Evolutionary conservation across 2,329 filamentous ascomycete genomes (phyloP).

Genomic region (Leptosphaerulina australis): DNA sequence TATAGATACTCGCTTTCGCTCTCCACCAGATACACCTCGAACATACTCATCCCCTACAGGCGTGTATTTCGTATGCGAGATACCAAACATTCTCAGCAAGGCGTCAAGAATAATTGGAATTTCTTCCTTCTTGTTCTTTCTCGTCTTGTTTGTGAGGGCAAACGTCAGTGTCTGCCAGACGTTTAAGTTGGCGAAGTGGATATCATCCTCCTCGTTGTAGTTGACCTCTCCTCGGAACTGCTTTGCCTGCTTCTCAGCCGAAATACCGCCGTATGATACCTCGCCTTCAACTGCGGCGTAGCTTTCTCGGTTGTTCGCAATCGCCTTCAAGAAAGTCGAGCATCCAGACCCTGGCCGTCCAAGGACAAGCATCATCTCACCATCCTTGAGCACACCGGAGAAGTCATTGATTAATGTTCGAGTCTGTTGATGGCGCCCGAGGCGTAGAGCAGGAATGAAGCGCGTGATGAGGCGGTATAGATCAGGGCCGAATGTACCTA

Average conservation of each 20-base stretch:
- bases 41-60: slow-evolving; percentile 75
- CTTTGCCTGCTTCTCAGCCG: slow-evolving; percentile 70
- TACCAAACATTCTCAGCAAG: slow-evolving; percentile 78
- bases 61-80: slow-evolving; percentile 75
- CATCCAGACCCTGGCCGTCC: slow-evolving; percentile 77
- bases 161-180: slow-evolving; percentile 81
- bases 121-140: slow-evolving; percentile 66
- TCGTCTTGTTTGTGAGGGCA: slow-evolving; percentile 75
- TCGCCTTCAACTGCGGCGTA: slow-evolving; percentile 72
- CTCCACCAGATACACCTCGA: slow-evolving; percentile 78
- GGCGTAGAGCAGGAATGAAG: slow-evolving; percentile 59
- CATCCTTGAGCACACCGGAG: slow-evolving; percentile 68
- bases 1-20: slow-evolving; percentile 76
- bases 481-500: slow-evolving; percentile 82
- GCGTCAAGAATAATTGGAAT: slow-evolving; percentile 73
- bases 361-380: slow-evolving; percentile 75
- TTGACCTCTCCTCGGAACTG: slow-evolving; percentile 76
- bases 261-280: slow-evolving; percentile 73
- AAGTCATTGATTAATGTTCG: slow-evolving; percentile 69
- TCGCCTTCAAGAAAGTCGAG: slow-evolving; percentile 76
- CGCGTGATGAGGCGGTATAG: slow-evolving; percentile 68
- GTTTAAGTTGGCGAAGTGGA: slow-evolving; percentile 74
- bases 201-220: slow-evolving; percentile 79
- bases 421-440: slow-evolving; percentile 57
- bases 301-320: slow-evolving; percentile 70